Percentiles rank a stretch among this genome's conserved stretches.
Conservation (phyloP, 2,329 filamentous ascomycete species). For the Epichloe sp. region DNA sequence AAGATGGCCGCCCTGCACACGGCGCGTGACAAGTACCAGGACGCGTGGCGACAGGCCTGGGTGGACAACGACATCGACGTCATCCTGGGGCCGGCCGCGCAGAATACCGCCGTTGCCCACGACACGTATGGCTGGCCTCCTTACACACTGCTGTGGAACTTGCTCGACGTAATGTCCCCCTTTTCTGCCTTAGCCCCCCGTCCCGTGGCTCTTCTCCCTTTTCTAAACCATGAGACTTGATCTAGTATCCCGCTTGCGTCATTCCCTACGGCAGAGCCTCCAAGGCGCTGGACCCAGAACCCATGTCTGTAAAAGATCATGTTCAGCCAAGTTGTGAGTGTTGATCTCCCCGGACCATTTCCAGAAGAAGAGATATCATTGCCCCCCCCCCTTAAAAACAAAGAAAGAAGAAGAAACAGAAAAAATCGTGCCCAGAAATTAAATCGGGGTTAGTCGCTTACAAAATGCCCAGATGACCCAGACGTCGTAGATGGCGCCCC, state of each 20-base stretch:
- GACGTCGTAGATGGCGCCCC: conserved; percentile 28
- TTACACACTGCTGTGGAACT: conserved; percentile 37
- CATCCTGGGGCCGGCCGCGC: conserved; percentile 33
- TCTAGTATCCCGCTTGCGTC: conserved; percentile 36
- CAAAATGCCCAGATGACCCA: conserved; percentile 23
- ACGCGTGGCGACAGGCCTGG: conserved; percentile 28
- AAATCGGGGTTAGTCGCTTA: not conserved
- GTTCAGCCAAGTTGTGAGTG: conserved; percentile 1
- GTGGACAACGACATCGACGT: conserved; percentile 32
- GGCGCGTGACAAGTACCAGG: conserved; percentile 17
- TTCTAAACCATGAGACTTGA: not conserved
- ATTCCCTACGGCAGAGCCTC: conserved; percentile 29
- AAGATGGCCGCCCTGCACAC: conserved; percentile 13
- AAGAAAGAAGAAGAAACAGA: too few species aligned
- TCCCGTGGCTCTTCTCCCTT: not conserved
- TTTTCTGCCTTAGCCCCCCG: not conserved
- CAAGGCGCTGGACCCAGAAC: conserved; percentile 1
- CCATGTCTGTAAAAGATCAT: conserved; percentile 2
- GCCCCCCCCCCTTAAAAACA: too few species aligned
- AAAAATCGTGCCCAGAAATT: too few species aligned
- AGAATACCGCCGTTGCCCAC: conserved; percentile 36
- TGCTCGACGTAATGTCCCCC: conserved; percentile 29
- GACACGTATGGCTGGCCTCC: conserved; percentile 33
- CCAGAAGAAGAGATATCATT: too few species aligned
- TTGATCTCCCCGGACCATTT: not conserved